These are phyloP conservation scores for Diophrys appendiculata DNA, from an alignment of 73 alveolate genomes.

Conservation along the genomic window DNA sequence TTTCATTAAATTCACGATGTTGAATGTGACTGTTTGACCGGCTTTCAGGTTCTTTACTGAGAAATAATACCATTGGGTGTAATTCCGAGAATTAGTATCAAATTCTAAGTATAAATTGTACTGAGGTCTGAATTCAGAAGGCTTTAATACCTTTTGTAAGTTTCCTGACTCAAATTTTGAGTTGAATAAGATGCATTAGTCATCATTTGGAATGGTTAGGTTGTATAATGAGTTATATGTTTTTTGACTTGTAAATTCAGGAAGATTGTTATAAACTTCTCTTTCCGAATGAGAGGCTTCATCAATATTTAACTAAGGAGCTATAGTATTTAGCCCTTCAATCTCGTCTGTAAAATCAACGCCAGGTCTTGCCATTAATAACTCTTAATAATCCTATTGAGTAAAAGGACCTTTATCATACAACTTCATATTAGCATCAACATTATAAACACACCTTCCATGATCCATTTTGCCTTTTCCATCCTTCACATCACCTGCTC, in stretches of 20 bases:
- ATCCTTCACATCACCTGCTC: neutral
- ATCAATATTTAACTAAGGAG: neutral
- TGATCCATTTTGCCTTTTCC: neutral
- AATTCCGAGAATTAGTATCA: constrained; percentile 81
- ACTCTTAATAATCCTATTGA: constrained; percentile 2
- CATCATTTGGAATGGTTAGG: constrained; percentile 45
- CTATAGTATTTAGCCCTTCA: constrained; percentile 7
- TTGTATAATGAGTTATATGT: neutral
- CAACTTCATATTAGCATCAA: constrained; percentile 17
- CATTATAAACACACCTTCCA: constrained; percentile 51
- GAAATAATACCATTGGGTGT: constrained; percentile 85
- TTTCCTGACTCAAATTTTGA: constrained; percentile 88
- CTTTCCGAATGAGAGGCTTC: constrained; percentile 7
- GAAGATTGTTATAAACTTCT: constrained; percentile 20
- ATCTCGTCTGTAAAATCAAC: constrained; percentile 2
- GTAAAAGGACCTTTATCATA: constrained; percentile 10
- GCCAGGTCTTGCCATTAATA: constrained; percentile 4
- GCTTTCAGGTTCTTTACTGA: constrained; percentile 39
- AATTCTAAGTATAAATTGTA: constrained; percentile 75
- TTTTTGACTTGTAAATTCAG: constrained; percentile 19
- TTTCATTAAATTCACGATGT: constrained; percentile 75
- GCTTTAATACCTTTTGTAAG: constrained; percentile 37
- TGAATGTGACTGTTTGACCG: constrained; percentile 53
- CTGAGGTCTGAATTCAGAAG: constrained; percentile 23
- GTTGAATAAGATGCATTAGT: constrained; percentile 55